Evolutionary conservation across 179 eudicot genomes (phyloP).

Genomic region (Pouteria campechiana): DNA sequence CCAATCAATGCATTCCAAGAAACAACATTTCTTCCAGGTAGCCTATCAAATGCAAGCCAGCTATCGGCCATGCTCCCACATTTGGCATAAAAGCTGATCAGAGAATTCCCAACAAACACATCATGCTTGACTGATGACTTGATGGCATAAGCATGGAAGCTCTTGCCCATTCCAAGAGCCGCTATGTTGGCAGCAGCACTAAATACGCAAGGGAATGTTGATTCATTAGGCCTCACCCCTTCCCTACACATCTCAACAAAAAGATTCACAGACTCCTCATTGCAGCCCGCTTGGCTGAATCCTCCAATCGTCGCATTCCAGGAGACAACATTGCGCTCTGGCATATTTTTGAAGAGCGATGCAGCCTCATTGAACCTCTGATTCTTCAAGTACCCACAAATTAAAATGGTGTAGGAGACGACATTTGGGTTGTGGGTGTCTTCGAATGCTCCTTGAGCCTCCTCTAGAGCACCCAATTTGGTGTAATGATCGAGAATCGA

Average conservation of each 20-base stretch:
- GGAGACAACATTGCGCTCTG: slow-evolving; percentile 40
- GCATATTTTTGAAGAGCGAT: slow-evolving; percentile 25
- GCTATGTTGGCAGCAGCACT: slow-evolving; percentile 44
- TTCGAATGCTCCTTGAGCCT: slow-evolving; percentile 29
- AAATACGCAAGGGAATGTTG: slow-evolving; percentile 29
- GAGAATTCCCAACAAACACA: slow-evolving; percentile 25
- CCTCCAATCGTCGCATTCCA: slow-evolving; percentile 57
- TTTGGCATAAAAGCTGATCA: slow-evolving; percentile 42
- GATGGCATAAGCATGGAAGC: slow-evolving; percentile 44
- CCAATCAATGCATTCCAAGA: slow-evolving; percentile 52
- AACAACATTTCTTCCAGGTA: slow-evolving; percentile 21
- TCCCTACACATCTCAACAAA: slow-evolving; percentile 39
- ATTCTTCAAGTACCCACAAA: slow-evolving; percentile 24
- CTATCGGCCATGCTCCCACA: slow-evolving; percentile 49
- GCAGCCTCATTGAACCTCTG: slow-evolving; percentile 24
- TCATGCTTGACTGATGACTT: slow-evolving; percentile 21
- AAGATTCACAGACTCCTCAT: slow-evolving; percentile 45
- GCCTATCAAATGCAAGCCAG: slow-evolving; percentile 16
- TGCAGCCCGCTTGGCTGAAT: slow-evolving; percentile 29
- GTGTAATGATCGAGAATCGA: slow-evolving; percentile 25
- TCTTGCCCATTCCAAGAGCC: slow-evolving; percentile 34
- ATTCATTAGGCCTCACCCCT: slow-evolving; percentile 20
- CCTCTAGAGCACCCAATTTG: slow-evolving; percentile 23
- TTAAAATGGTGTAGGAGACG: slow-evolving; percentile 36
- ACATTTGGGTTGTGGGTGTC: slow-evolving; percentile 39